Evolutionary conservation across 352 stramenopile species (phyloP).

Genomic region (Globisporangium paddicum): DNA sequence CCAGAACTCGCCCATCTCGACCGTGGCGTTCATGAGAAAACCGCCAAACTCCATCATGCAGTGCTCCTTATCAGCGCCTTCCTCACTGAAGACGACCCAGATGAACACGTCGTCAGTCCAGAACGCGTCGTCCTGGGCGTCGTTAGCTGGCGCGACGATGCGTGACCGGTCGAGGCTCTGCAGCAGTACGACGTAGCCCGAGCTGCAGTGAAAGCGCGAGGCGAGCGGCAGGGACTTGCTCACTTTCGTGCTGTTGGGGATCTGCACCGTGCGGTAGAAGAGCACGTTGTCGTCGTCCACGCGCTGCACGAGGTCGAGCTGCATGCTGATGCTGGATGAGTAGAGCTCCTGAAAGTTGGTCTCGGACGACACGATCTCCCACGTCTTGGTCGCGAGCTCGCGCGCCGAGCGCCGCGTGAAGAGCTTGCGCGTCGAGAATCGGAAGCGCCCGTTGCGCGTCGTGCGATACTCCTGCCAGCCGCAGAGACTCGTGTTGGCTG

Average conservation of each 20-base stretch:
- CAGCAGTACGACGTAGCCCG: constrained; percentile 5
- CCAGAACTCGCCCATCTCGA: constrained; percentile 11
- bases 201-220: neutral
- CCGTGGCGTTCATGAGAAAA: constrained; percentile 2
- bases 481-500: neutral
- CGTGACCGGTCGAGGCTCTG: constrained; percentile 2
- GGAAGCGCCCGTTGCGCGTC: constrained; percentile 7
- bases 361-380: constrained; percentile 23
- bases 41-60: constrained; percentile 14
- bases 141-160: neutral
- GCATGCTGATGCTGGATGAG: constrained; percentile 37
- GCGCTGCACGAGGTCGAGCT: constrained; percentile 16
- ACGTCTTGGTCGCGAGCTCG: constrained; percentile 26
- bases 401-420: constrained; percentile 21
- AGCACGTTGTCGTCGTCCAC: constrained; percentile 15
- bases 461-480: constrained; percentile 12
- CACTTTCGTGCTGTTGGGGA: constrained; percentile 11
- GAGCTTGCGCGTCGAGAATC: constrained; percentile 9
- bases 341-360: constrained; percentile 23
- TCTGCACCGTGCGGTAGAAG: constrained; percentile 13
- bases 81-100: constrained; percentile 13
- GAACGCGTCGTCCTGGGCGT: neutral
- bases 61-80: neutral
- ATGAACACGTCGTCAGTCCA: constrained; percentile 13
- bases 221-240: constrained; percentile 11